These are phyloP conservation scores for Gloeopeniophorella convolvens DNA, from an alignment of 768 basidiomycete genomes.

Conservation along the genomic window DNA sequence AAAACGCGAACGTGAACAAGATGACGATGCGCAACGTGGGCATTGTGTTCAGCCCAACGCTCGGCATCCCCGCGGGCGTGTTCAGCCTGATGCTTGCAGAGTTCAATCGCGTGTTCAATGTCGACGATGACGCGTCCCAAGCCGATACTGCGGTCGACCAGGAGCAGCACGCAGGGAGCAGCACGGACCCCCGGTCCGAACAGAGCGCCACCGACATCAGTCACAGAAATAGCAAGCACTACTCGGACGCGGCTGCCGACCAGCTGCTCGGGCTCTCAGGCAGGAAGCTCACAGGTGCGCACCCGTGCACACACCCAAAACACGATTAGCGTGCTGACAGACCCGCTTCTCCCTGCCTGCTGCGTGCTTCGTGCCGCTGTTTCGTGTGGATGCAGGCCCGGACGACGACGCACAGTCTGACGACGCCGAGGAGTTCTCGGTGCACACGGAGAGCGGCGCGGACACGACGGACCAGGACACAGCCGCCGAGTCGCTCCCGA, in stretches of 20 bases:
- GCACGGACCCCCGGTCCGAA: constrained; percentile 7
- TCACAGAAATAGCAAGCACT: constrained; percentile 78
- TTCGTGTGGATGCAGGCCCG: constrained; percentile 24
- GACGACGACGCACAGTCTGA: constrained; percentile 57
- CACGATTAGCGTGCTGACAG: constrained; percentile 15
- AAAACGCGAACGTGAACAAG: constrained; percentile 86
- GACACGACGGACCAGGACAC: constrained; percentile 58
- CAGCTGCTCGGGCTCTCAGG: constrained; percentile 72
- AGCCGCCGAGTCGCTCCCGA: constrained; percentile 23
- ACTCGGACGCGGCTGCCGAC: constrained; percentile 79
- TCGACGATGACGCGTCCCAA: constrained; percentile 38
- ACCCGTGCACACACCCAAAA: not conserved
- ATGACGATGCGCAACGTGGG: constrained; percentile 99
- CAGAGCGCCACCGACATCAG: constrained; percentile 33
- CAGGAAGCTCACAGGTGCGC: constrained; percentile 59
- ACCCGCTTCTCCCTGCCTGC: constrained; percentile 21
- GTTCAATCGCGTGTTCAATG: constrained; percentile 91
- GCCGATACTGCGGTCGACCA: constrained; percentile 11
- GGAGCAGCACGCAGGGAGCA: constrained; percentile 14
- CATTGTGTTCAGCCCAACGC: constrained; percentile 95
- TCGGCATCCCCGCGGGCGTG: constrained; percentile 96
- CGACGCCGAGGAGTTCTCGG: constrained; percentile 61
- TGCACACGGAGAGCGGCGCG: constrained; percentile 68
- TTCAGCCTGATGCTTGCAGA: constrained; percentile 93
- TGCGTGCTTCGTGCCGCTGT: constrained; percentile 29